phyloP scores from a whole-genome alignment of 208 protist genomes.

The Naegleria fowleri region DNA sequence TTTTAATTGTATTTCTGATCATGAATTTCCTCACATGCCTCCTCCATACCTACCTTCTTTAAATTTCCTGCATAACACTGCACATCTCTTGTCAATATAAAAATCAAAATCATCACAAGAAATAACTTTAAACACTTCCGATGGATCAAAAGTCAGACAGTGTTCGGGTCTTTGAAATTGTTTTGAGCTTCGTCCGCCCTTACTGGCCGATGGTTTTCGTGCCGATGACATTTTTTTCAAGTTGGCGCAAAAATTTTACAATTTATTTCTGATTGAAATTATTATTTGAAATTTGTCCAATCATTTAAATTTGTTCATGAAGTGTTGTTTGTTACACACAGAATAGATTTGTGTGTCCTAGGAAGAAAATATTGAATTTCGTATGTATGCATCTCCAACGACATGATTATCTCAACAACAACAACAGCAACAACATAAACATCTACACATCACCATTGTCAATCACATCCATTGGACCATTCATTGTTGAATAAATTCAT shows the following conservation, averaged over 20 bases:
- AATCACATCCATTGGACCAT: no score
- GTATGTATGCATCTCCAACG: no score
- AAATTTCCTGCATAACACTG: neutral
- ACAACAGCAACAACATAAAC: no score
- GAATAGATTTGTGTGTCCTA: no score
- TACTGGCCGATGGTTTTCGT: neutral
- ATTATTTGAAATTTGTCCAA: no score
- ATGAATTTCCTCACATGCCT: neutral
- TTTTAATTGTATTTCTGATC: neutral
- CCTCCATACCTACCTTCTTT: neutral
- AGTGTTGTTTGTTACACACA: no score
- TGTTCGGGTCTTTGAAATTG: neutral
- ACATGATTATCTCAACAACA: no score
- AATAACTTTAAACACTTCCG: neutral
- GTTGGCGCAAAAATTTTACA: neutral
- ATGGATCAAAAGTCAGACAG: neutral
- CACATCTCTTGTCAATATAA: constrained; percentile 4
- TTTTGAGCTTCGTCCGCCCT: neutral
- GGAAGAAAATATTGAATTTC: no score
- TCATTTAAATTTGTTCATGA: no score
- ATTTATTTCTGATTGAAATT: no score
- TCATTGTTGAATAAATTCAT: no score
- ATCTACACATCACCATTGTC: no score
- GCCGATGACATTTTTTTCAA: neutral
- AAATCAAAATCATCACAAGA: neutral